phyloP scores from a whole-genome alignment of 2,329 filamentous ascomycete genomes.

The Cordyceps fumosorosea region DNA sequence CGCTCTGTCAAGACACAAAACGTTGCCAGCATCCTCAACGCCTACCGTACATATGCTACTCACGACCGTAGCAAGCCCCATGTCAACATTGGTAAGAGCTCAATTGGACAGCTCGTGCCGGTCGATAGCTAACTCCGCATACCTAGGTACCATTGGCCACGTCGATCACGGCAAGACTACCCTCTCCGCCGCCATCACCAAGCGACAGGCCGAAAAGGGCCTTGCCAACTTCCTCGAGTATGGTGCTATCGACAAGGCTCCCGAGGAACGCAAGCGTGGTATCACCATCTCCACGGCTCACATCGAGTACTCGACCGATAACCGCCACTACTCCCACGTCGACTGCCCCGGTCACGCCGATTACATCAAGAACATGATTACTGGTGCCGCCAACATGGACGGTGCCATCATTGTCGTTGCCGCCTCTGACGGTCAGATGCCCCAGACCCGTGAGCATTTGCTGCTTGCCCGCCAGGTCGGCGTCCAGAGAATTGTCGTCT shows the following conservation, averaged over 20 bases:
- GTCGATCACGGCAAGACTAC: constrained; percentile 99
- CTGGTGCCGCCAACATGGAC: constrained; percentile 98
- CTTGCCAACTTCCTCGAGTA: constrained; percentile 94
- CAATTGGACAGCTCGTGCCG: not conserved
- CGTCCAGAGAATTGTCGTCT: constrained; percentile 96
- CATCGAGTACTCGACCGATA: constrained; percentile 95
- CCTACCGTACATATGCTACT: constrained; percentile 58
- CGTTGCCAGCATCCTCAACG: constrained; percentile 57
- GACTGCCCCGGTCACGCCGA: constrained; percentile 99
- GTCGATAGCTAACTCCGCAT: constrained; percentile 16
- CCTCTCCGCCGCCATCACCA: constrained; percentile 96
- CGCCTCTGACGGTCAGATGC: constrained; percentile 98
- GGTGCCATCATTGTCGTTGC: constrained; percentile 98
- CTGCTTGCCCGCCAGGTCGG: constrained; percentile 96
- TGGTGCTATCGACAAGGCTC: constrained; percentile 96
- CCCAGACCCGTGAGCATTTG: constrained; percentile 97
- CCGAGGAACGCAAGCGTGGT: constrained; percentile 98
- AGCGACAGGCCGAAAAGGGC: constrained; percentile 93
- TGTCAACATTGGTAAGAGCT: constrained; percentile 79
- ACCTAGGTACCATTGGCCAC: constrained; percentile 86
- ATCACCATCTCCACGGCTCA: constrained; percentile 98
- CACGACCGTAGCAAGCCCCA: constrained; percentile 94
- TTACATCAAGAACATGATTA: constrained; percentile 99
- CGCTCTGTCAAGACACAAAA: constrained; percentile 61
- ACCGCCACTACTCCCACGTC: constrained; percentile 97